A percentile compares a stretch with the other conserved stretches of the same genome.
These are phyloP conservation scores for Sclerotinia minor DNA, from an alignment of 2,329 filamentous ascomycete species.

Conservation along the genomic window DNA sequence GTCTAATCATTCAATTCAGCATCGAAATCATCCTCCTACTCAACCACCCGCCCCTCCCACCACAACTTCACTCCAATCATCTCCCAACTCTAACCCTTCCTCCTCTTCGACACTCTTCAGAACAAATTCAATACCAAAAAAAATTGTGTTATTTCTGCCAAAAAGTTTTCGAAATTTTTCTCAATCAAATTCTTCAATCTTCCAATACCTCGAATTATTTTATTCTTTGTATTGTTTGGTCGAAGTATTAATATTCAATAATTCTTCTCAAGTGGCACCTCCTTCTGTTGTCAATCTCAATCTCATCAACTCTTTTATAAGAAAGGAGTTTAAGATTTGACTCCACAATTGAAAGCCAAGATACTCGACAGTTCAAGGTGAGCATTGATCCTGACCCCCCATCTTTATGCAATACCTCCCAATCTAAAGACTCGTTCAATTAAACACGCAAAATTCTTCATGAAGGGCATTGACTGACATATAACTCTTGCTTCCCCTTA, in stretches of 20 bases:
- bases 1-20: constrained; percentile 6
- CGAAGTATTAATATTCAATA: constrained; percentile 11
- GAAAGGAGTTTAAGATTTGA: constrained; percentile 25
- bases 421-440: neutral
- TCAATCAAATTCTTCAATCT: neutral
- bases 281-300: constrained; percentile 16
- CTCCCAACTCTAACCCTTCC: neutral
- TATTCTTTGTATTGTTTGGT: constrained; percentile 16
- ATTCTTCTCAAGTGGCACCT: constrained; percentile 22
- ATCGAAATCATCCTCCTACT: constrained; percentile 13
- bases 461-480: constrained; percentile 35
- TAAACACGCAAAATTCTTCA: constrained; percentile 5
- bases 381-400: neutral
- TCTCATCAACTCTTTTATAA: constrained; percentile 11
- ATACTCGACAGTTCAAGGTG: constrained; percentile 24
- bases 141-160: constrained; percentile 15
- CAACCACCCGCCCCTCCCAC: no score
- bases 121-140: constrained; percentile 12
- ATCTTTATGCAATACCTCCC: constrained; percentile 9
- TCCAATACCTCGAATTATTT: constrained; percentile 1
- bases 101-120: constrained; percentile 10
- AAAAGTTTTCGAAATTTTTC: neutral
- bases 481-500: constrained; percentile 34
- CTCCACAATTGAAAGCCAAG: constrained; percentile 25
- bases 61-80: constrained; percentile 2